phyloP scores from a whole-genome alignment of 305 asterid species.

The Petunia hybrid region DNA sequence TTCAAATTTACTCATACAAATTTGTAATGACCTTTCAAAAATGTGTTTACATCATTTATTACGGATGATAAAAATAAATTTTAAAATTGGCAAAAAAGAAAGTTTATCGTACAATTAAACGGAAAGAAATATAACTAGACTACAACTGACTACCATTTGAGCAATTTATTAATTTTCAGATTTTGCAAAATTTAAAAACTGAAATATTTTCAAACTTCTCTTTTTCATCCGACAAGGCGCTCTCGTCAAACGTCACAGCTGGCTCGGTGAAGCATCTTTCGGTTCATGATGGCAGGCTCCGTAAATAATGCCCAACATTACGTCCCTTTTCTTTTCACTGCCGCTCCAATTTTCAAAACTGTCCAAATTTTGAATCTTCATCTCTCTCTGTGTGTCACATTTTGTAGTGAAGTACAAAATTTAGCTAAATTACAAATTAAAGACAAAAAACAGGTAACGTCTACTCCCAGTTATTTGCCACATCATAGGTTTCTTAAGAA shows the following conservation, averaged over 20 bases:
- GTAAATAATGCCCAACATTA: neutral
- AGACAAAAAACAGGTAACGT: constrained; percentile 19
- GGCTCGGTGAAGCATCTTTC: neutral
- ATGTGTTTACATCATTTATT: too few relatives aligned
- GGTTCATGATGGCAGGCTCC: too few relatives aligned
- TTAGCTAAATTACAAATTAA: constrained; percentile 13
- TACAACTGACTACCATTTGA: too few relatives aligned
- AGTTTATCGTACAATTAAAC: too few relatives aligned
- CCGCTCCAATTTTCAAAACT: neutral
- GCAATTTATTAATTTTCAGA: too few relatives aligned
- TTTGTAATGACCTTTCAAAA: too few relatives aligned
- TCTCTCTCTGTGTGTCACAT: neutral
- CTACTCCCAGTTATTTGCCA: constrained; percentile 2
- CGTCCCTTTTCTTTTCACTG: neutral
- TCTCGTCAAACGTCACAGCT: neutral
- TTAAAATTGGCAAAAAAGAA: too few relatives aligned
- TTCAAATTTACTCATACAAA: too few relatives aligned
- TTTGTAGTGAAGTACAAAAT: neutral
- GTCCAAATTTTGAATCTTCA: constrained; percentile 24
- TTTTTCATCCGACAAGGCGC: neutral
- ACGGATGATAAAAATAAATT: too few relatives aligned
- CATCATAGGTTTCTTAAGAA: neutral
- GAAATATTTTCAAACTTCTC: too few relatives aligned
- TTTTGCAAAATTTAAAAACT: too few relatives aligned
- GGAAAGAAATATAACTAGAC: too few relatives aligned